Evolutionary conservation across 345 rosid genomes (phyloP), one percentile per base, ranked within the genome.

Genomic region (Citrus reticulata): DNA sequence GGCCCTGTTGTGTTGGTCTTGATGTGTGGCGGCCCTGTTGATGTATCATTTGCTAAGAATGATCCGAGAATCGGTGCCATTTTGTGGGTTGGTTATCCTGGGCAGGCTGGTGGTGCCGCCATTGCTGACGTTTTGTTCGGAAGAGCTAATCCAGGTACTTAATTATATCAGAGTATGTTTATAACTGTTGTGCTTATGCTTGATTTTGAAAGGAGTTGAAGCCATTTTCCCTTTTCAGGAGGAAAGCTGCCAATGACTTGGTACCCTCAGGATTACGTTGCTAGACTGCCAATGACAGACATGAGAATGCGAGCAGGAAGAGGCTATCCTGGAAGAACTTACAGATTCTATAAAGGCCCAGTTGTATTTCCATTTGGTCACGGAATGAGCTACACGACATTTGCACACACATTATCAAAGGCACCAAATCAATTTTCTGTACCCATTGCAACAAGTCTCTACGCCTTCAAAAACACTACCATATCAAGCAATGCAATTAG

Each of bases 61-160:
- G 83, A 94, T 63, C 92, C 90, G n/a, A 87, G 91, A 63, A 60
- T 96, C 4, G 80, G 92, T 32, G 93, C 97, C 66, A 93, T 96
- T 68, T 49, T 96, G 27, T 96, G 99, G 99, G 98, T 90, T n/a
- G 99, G 99, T 65, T 96, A 96, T 83, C 99, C 99, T 3, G 99
- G 99, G 68, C 97, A 96, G 81, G 97, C 91, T 5, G 99, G 99
- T 27, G 99, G 98, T 11, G 76, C 89, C 64, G 99, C 97, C 42
- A 90, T 95, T 19, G 99, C 91, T 7, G 92, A 95, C 25, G 79
- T 92, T 49, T 76, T 95, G 27, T 94, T 94, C 71, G 99, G 99
- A 66, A 85, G 87, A 9, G 85, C 82, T 70, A 94, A 93, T 84
- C 99, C 99, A 2, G 97, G 98, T 91, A 70, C 72, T 46, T 35